Percentiles rank a stretch among this genome's conserved stretches.
These are phyloP conservation scores for Globisporangium middletonii DNA, from an alignment of 352 stramenopile species.

Conservation along the genomic window DNA sequence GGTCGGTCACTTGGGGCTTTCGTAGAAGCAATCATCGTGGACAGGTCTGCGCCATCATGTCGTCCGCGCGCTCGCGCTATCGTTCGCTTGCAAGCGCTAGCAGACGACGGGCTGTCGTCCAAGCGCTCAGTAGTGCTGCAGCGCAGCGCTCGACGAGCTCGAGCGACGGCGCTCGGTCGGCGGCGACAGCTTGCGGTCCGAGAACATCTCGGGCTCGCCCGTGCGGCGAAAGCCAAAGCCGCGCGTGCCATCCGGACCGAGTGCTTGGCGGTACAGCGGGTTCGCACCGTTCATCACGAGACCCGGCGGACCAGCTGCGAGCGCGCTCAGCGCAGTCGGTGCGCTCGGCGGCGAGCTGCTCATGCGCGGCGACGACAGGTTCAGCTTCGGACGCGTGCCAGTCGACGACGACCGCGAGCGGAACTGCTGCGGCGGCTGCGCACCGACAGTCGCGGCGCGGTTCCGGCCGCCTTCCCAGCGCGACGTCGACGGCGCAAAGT, in stretches of 20 bases:
- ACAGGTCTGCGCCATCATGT: background rate
- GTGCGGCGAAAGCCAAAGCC: slow-evolving; percentile 73
- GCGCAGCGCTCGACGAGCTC: slow-evolving; percentile 46
- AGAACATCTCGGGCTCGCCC: slow-evolving; percentile 52
- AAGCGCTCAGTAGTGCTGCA: slow-evolving; percentile 14
- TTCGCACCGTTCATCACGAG: slow-evolving; percentile 39
- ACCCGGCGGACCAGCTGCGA: slow-evolving; percentile 26
- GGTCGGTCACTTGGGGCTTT: background rate
- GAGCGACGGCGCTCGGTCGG: slow-evolving; percentile 66
- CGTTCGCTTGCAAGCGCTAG: background rate
- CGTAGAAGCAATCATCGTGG: too few relatives aligned
- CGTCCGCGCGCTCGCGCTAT: background rate
- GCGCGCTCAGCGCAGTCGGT: slow-evolving; percentile 14
- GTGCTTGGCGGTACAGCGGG: slow-evolving; percentile 67
- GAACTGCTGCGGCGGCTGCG: slow-evolving; percentile 35
- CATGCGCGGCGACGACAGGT: slow-evolving; percentile 54
- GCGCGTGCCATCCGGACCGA: slow-evolving; percentile 72
- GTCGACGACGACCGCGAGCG: slow-evolving; percentile 53
- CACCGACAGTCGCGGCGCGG: slow-evolving; percentile 41
- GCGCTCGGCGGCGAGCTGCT: slow-evolving; percentile 33
- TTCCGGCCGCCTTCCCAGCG: slow-evolving; percentile 49
- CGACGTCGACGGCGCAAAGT: slow-evolving; percentile 44
- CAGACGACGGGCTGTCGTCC: too few relatives aligned
- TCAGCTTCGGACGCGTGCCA: slow-evolving; percentile 52
- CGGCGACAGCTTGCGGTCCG: slow-evolving; percentile 47